A percentile compares a stretch with the other conserved stretches of the same genome.
These are phyloP conservation scores for Didymella sp. DNA, from an alignment of 2,329 filamentous ascomycete genomes.

Conservation along the genomic window DNA sequence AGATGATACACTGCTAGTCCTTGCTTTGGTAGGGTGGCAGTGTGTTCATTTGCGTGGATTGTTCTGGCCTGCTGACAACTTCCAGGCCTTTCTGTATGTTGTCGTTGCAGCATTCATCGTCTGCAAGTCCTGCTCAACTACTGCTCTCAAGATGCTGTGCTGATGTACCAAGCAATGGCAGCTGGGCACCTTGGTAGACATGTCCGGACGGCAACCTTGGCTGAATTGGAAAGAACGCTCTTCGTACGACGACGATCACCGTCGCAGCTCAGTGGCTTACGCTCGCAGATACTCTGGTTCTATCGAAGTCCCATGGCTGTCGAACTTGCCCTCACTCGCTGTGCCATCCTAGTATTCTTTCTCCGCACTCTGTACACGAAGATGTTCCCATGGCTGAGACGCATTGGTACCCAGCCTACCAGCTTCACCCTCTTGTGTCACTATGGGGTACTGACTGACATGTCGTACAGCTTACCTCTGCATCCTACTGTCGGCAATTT, in stretches of 20 bases:
- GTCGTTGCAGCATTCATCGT: constrained; percentile 24
- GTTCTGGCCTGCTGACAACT: neutral
- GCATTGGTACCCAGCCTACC: neutral
- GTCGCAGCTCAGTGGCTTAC: neutral
- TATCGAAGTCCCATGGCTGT: neutral
- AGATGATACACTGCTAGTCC: constrained; percentile 34
- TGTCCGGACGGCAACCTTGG: constrained; percentile 6
- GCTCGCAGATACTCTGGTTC: neutral
- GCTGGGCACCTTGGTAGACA: constrained; percentile 26
- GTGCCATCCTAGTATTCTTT: neutral
- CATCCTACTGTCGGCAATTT: neutral
- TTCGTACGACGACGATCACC: neutral
- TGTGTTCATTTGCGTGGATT: neutral
- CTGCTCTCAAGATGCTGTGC: neutral
- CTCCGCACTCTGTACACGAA: neutral
- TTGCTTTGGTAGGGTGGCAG: constrained; percentile 26
- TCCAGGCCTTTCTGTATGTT: constrained; percentile 28
- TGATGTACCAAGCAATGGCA: constrained; percentile 23
- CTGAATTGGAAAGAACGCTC: neutral
- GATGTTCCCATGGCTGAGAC: neutral
- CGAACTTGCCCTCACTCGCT: neutral
- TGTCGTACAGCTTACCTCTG: neutral
- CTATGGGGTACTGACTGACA: neutral
- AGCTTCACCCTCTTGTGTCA: neutral
- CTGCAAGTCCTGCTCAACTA: constrained; percentile 18